These are phyloP conservation scores for Casaregolazyma suthepensis DNA, from an alignment of 1,139 yeast genomes.

Conservation along the genomic window DNA sequence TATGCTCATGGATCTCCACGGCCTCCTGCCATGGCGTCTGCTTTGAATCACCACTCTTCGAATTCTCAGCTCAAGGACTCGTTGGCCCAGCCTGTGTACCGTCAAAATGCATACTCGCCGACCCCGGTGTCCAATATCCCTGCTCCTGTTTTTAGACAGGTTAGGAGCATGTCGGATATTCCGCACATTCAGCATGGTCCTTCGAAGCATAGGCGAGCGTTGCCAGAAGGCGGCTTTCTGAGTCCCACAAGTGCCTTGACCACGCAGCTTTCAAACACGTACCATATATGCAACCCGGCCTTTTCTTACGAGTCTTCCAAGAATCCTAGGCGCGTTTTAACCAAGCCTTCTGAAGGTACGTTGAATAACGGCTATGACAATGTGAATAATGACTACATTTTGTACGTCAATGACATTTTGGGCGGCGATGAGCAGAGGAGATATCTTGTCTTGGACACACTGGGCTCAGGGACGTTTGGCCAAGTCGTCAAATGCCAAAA, in stretches of 20 bases:
- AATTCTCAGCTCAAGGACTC: slow-evolving; percentile 8
- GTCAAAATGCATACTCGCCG: not conserved
- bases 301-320: slow-evolving; percentile 79
- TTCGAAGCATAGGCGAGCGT: slow-evolving; percentile 65
- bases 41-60: slow-evolving; percentile 7
- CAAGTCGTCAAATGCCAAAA: slow-evolving; percentile 98
- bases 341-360: slow-evolving; percentile 85
- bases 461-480: slow-evolving; percentile 98
- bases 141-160: slow-evolving; percentile 41
- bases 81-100: not conserved
- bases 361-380: slow-evolving; percentile 84
- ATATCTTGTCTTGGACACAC: slow-evolving; percentile 78
- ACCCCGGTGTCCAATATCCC: slow-evolving; percentile 21
- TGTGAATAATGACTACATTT: slow-evolving; percentile 80
- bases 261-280: slow-evolving; percentile 69
- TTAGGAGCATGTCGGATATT: slow-evolving; percentile 48
- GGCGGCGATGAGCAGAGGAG: slow-evolving; percentile 82
- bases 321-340: slow-evolving; percentile 85
- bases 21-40: slow-evolving; percentile 8
- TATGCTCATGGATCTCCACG: slow-evolving; percentile 12
- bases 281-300: slow-evolving; percentile 78
- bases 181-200: slow-evolving; percentile 65
- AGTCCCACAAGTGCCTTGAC: slow-evolving; percentile 88
- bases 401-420: slow-evolving; percentile 88
- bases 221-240: slow-evolving; percentile 68